Evolutionary conservation across 371 early-diverging fungal genomes (phyloP).

Genomic region (Rhizopus sp.): DNA sequence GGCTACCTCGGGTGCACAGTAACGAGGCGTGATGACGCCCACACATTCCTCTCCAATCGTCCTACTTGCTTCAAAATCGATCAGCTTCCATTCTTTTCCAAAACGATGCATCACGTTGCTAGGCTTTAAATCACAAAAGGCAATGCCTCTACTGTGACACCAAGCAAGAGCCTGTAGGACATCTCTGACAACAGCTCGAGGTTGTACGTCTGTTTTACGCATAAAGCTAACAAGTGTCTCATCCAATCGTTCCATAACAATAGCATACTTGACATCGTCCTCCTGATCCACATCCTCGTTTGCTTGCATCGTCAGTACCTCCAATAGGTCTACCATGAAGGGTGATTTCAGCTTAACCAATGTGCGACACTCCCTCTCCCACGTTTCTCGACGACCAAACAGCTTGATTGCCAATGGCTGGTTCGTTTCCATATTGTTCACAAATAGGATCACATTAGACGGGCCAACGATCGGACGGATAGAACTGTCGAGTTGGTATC

Average conservation of each 20-base stretch:
- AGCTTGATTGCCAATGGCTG: conserved; percentile 33
- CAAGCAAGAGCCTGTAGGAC: conserved; percentile 36
- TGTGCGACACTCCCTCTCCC: conserved; percentile 52
- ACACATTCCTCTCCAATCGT: conserved; percentile 40
- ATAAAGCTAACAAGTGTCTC: conserved; percentile 33
- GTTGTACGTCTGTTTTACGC: conserved; percentile 7
- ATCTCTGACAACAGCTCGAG: conserved; percentile 23
- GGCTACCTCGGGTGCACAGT: conserved; percentile 51
- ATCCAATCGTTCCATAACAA: conserved; percentile 43
- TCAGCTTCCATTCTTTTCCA: conserved; percentile 37
- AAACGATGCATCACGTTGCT: conserved; percentile 44
- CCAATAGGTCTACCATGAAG: conserved; percentile 42
- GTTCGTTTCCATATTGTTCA: conserved; percentile 7
- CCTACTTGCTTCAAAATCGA: conserved; percentile 52
- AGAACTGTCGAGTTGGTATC: conserved; percentile 34
- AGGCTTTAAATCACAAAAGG: conserved; percentile 37
- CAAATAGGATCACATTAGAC: conserved; percentile 43
- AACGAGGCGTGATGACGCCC: conserved; percentile 27
- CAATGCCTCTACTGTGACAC: conserved; percentile 45
- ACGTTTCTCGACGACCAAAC: conserved; percentile 54
- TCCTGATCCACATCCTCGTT: conserved; percentile 28
- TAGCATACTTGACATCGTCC: conserved; percentile 37
- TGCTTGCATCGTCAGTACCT: conserved; percentile 49
- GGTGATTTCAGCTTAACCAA: conserved; percentile 42
- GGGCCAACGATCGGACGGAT: conserved; percentile 41